A percentile compares a stretch with the other conserved stretches of the same genome.
Evolutionary conservation across 345 rosid species (phyloP).

Genomic region (Excoecaria agallocha): DNA sequence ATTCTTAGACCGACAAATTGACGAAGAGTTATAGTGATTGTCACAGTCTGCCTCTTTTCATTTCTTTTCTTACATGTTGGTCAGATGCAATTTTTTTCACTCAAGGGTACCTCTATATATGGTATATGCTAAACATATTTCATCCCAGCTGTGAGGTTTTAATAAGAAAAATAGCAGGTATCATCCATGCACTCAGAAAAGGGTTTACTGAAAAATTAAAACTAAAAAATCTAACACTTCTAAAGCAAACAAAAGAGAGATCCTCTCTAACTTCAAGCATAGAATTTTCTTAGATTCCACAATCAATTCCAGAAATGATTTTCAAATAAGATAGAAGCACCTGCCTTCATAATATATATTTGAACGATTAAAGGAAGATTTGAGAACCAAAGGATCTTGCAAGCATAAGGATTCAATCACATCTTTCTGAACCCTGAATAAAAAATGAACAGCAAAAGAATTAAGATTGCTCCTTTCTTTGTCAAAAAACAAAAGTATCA

Average conservation of each 20-base stretch:
- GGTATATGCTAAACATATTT: background rate
- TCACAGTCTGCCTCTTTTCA: too few relatives aligned
- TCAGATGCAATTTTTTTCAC: background rate
- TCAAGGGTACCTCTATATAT: background rate
- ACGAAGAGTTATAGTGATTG: background rate
- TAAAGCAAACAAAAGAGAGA: background rate
- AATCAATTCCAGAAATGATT: background rate
- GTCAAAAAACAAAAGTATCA: background rate
- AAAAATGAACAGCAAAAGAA: constrained; percentile 12
- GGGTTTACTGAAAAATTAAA: background rate
- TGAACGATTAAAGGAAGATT: constrained; percentile 91
- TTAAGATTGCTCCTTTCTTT: constrained; percentile 10
- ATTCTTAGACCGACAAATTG: background rate
- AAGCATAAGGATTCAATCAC: constrained; percentile 75
- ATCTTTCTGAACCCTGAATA: constrained; percentile 84
- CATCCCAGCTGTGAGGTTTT: background rate
- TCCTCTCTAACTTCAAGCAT: background rate
- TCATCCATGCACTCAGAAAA: background rate
- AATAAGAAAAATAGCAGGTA: background rate
- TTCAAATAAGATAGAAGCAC: constrained; percentile 12
- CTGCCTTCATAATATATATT: constrained; percentile 91
- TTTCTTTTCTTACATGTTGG: background rate
- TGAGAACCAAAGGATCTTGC: constrained; percentile 74
- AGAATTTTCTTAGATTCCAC: background rate
- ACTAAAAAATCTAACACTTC: too few relatives aligned